Base-by-base conservation (phyloP, 2,329 filamentous ascomycete genomes). In the Fusarium marasasianum region DNA sequence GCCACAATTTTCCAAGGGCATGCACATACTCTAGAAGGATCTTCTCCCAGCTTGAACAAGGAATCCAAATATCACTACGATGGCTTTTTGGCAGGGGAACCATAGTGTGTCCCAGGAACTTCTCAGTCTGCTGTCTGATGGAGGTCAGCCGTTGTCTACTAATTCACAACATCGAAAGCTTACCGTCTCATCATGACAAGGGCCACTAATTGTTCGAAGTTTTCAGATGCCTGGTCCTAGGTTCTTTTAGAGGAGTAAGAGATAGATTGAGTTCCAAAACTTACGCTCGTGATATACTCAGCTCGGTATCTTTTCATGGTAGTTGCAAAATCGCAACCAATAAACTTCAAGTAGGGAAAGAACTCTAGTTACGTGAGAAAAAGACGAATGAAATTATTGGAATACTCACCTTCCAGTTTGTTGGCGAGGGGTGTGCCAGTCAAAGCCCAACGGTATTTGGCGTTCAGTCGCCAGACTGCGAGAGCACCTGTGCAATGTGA, bases 381-480 rank as follows among this genome's bases (percentile, higher is more conserved):
- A 6, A 8, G 29, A 18, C 10, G n/a, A 7, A 0, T 37, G 6
- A 38, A 9, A 1, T 15, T 1, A 0, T 5, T 10, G 2, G 4
- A 37, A 22, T 51, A 55, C 73, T 31, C 70, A 83, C 83, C 83
- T 12, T 74, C 35, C 0, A 79, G 47, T 0, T 18, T 37, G 55
- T 85, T 85, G 5, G 80, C 66, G 0, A 84, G 55, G 0, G 83
- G 83, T 0, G 83, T 85, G 5, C 80, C 83, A 17, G 65, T 82
- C 24, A 85, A 40, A 0, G 76, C 79, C 82, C 83, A 85, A 5
- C 78, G 76, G 45, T 80, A 77, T 35, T 81, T 82, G 9, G 79
- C 74, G 0, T 22, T 37, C 0, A 85, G 69, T 0, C 62, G 62
- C 29, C 76, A 80, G 24, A 77, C 80, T 2, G 76, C 77, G 31